A percentile compares a stretch with the other conserved stretches of the same genome.
phyloP scores from a whole-genome alignment of 805 yeast species.

The Schizosaccharomyces lindneri region DNA sequence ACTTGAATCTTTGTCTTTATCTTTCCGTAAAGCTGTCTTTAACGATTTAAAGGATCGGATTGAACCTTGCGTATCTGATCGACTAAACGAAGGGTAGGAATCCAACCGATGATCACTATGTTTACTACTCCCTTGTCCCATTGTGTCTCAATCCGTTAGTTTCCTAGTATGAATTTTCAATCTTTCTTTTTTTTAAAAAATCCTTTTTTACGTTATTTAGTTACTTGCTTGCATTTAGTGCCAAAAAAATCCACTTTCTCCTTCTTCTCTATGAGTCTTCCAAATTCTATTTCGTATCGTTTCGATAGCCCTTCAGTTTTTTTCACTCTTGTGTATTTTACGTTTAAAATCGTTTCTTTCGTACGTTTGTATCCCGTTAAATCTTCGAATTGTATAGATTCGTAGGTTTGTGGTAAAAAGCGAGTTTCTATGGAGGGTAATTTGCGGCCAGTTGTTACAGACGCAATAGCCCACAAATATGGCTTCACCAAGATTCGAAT shows the following conservation, averaged over 20 bases:
- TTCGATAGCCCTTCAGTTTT: background rate
- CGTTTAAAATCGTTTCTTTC: background rate
- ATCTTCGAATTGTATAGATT: background rate
- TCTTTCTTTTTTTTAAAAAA: background rate
- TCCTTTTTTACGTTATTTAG: background rate
- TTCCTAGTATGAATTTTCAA: background rate
- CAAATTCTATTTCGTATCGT: background rate
- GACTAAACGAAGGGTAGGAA: conserved; percentile 1
- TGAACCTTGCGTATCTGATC: conserved; percentile 2
- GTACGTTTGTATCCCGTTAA: background rate
- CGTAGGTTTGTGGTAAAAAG: background rate
- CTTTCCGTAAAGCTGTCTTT: background rate
- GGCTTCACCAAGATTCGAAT: no score
- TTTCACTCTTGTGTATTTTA: background rate
- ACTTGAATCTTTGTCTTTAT: background rate
- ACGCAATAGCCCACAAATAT: background rate
- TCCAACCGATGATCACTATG: background rate
- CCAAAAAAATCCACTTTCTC: background rate
- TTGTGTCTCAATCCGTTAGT: background rate
- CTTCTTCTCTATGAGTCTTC: background rate
- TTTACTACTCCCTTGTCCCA: conserved; percentile 1
- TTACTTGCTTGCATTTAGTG: background rate
- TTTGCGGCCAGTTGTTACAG: background rate
- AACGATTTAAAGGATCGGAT: background rate
- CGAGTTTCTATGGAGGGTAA: background rate